Evolutionary conservation across 345 rosid genomes (phyloP).

Genomic region (Excoecaria cochinchinensis): DNA sequence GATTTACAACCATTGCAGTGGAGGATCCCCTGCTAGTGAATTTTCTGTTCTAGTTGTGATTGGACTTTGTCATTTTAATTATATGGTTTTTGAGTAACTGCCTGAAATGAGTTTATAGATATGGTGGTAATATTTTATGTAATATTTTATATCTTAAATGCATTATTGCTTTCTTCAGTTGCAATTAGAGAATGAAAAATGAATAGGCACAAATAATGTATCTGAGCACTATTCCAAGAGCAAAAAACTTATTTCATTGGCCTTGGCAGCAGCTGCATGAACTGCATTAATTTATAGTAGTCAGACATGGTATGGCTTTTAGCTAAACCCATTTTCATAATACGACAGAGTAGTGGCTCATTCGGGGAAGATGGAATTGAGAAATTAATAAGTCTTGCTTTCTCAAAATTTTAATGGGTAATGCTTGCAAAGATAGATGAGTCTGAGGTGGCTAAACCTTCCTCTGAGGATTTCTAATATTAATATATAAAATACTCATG

Average conservation of each 20-base stretch:
- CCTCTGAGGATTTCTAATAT: not conserved
- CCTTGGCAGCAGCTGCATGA: not conserved
- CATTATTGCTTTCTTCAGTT: not conserved
- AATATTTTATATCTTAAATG: not conserved
- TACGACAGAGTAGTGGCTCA: not conserved
- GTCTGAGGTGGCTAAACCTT: not conserved
- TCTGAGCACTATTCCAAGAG: not conserved
- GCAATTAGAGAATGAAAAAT: not conserved
- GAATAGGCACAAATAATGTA: not conserved
- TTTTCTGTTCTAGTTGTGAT: not conserved
- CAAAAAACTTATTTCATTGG: not conserved
- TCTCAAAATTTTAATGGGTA: not conserved
- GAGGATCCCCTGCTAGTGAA: not conserved
- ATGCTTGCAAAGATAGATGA: not conserved
- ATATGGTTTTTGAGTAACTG: not conserved
- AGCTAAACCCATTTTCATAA: not conserved
- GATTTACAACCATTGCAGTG: not conserved
- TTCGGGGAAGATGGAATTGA: not conserved
- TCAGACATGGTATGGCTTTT: not conserved
- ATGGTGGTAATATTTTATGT: not conserved
- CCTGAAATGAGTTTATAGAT: no score
- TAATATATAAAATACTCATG: not conserved
- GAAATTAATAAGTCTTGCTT: not conserved
- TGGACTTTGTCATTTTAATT: not conserved
- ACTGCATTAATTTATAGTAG: not conserved